These are phyloP conservation scores for Ziziphus jujuba DNA, from an alignment of 306 rosid species.

Conservation along the genomic window DNA sequence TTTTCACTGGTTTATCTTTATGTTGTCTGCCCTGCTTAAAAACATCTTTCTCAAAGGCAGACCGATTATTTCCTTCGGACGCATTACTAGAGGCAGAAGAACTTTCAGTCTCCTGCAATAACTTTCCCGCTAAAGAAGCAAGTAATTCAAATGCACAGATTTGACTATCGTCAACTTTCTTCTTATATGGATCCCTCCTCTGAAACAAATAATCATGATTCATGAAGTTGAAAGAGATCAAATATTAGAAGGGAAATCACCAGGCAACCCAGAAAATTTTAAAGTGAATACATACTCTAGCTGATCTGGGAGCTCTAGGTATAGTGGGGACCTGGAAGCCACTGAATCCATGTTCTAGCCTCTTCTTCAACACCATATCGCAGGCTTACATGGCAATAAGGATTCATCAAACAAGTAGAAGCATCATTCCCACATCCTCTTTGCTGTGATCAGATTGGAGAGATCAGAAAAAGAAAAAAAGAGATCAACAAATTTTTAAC, in stretches of 20 bases:
- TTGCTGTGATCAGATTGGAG: conserved; percentile 39
- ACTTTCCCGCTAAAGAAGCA: conserved; percentile 90
- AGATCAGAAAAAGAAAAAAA: conserved; percentile 1
- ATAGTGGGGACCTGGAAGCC: conserved; percentile 68
- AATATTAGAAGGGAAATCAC: conserved; percentile 4
- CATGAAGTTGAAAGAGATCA: conserved; percentile 17
- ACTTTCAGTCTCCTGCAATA: conserved; percentile 82
- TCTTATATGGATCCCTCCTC: conserved; percentile 62
- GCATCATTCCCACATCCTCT: conserved; percentile 29
- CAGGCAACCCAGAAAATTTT: conserved; percentile 1
- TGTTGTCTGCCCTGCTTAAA: conserved; percentile 43
- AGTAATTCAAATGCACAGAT: conserved; percentile 75
- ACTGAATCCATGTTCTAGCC: conserved; percentile 52
- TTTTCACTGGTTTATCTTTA: conserved; percentile 36
- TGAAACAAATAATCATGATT: conserved; percentile 45
- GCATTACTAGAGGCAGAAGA: conserved; percentile 75
- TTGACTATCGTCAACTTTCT: conserved; percentile 44
- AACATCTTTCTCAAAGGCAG: conserved; percentile 34
- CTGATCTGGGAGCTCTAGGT: conserved; percentile 86
- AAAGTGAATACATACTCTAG: conserved; percentile 56
- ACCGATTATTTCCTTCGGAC: conserved; percentile 56
- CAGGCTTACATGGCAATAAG: conserved; percentile 44
- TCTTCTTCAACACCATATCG: conserved; percentile 87
- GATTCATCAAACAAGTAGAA: conserved; percentile 48
- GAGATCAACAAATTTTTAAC: conserved; percentile 23